Evolutionary conservation across 164 flowering plant genomes (phyloP).

Genomic region (Pachysandra terminalis): DNA sequence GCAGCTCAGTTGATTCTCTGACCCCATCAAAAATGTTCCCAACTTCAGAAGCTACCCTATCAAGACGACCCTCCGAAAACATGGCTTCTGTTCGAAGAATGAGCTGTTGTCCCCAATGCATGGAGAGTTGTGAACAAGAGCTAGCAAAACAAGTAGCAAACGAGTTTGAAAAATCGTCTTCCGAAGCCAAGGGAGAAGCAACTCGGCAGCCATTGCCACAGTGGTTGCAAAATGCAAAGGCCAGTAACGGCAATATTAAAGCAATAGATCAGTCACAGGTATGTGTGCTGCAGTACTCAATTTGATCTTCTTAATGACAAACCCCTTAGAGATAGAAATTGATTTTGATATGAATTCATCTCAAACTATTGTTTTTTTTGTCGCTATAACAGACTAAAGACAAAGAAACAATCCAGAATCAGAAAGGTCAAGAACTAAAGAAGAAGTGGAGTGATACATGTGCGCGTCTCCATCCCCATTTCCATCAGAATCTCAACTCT

Average conservation of each 20-base stretch:
- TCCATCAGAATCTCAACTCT: slow-evolving; percentile 37
- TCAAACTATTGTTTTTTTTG: not conserved
- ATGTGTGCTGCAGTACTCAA: too few relatives aligned
- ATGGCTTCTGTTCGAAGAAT: slow-evolving; percentile 37
- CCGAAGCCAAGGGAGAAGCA: slow-evolving; percentile 51
- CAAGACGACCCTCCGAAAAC: slow-evolving; percentile 43
- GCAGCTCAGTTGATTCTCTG: slow-evolving; percentile 52
- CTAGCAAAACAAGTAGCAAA: slow-evolving; percentile 37
- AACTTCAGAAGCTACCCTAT: slow-evolving; percentile 20
- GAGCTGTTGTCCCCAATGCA: slow-evolving; percentile 66
- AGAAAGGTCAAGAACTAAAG: slow-evolving; percentile 56
- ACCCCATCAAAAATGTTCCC: slow-evolving; percentile 46
- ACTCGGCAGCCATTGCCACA: slow-evolving; percentile 51
- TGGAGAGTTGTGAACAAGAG: slow-evolving; percentile 65
- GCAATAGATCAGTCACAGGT: slow-evolving; percentile 44
- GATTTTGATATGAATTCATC: not conserved
- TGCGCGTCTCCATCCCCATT: slow-evolving; percentile 55
- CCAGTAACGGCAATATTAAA: slow-evolving; percentile 21
- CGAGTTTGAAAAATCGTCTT: slow-evolving; percentile 49
- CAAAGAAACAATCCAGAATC: slow-evolving; percentile 49
- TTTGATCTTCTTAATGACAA: not conserved
- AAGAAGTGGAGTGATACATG: slow-evolving; percentile 84
- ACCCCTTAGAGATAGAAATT: not conserved
- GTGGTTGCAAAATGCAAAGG: slow-evolving; percentile 81
- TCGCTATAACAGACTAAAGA: slow-evolving; percentile 42